Base-by-base conservation (phyloP, 2,329 filamentous ascomycete genomes). In the Apiospora malaysiana region DNA sequence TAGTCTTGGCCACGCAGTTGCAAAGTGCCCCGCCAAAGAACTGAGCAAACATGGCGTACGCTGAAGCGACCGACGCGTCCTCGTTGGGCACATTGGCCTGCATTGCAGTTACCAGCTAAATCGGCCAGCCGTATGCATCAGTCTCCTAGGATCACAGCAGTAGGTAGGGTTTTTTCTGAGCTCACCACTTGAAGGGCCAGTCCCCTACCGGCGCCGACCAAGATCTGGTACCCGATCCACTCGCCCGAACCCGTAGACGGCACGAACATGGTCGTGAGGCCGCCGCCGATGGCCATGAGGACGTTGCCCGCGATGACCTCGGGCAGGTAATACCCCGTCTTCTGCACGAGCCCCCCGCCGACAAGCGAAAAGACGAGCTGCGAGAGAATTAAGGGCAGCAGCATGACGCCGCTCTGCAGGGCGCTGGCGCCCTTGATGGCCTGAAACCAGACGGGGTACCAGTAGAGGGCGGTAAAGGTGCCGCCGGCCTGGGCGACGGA, bases 251-350 rank as follows among this genome's bases (percentile, higher is more conserved):
- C 80, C 4, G 86, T 89, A 74, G 82, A 73, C 3, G 86, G 80
- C 40, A 79, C 77, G 14, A 89, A 83, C 0, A 86, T 89, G 0
- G 87, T 86, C 71, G 91, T 82, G 70, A 91, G 82, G 16, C 88
- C 89, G 2, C 82, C 78, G 10, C 88, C 87, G 70, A 89, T 77
- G 51, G 85, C 75, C 37, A 76, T 78, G 47, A 81, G 74, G 71
- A 82, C 74, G 59, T 81, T 80, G n/a, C 79, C 81, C 4, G 77
- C 70, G 9, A 85, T 77, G 75, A 85, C 79, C 69, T 82, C 81
- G 1, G 80, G 84, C 68, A 79, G 82, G 66, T 85, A 86, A 71
- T 85, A 85, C 0, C 85, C 85, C 0, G 82, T 74, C 5, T 78
- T 75, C 4, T 78, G 79, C 46, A 81, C 77, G 18, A 79, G 71